phyloP scores from a whole-genome alignment of 2,329 filamentous ascomycete genomes.

The Aspergillus jensenii region DNA sequence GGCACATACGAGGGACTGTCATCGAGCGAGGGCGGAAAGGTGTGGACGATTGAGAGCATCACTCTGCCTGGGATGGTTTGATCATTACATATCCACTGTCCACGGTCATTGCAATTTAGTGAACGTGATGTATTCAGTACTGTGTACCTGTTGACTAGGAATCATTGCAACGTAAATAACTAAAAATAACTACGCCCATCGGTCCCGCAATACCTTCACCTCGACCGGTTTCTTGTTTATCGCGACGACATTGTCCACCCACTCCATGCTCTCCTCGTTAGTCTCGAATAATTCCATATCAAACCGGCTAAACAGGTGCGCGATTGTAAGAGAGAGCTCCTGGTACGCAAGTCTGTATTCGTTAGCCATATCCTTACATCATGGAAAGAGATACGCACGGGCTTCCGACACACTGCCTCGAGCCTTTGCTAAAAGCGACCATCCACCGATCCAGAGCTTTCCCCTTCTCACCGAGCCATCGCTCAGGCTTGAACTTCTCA shows the following conservation, averaged over 20 bases:
- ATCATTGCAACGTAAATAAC: too few species aligned
- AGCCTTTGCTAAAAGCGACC: neutral
- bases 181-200: neutral
- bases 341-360: neutral
- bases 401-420: neutral
- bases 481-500: neutral
- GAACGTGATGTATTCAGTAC: too few species aligned
- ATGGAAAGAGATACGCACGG: too few species aligned
- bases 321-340: neutral
- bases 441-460: neutral
- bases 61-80: slow-evolving; percentile 35
- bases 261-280: neutral
- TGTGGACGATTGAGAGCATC: slow-evolving; percentile 40
- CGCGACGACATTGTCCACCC: neutral
- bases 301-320: neutral
- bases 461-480: neutral
- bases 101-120: too few species aligned
- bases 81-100: neutral
- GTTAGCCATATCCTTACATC: too few species aligned
- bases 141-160: too few species aligned
- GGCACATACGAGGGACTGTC: slow-evolving; percentile 36
- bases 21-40: slow-evolving; percentile 35
- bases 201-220: neutral
- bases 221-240: neutral
- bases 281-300: neutral